Evolutionary conservation across 1,284 basidiomycete species (phyloP).

Genomic region (Rhodotorula sp.): DNA sequence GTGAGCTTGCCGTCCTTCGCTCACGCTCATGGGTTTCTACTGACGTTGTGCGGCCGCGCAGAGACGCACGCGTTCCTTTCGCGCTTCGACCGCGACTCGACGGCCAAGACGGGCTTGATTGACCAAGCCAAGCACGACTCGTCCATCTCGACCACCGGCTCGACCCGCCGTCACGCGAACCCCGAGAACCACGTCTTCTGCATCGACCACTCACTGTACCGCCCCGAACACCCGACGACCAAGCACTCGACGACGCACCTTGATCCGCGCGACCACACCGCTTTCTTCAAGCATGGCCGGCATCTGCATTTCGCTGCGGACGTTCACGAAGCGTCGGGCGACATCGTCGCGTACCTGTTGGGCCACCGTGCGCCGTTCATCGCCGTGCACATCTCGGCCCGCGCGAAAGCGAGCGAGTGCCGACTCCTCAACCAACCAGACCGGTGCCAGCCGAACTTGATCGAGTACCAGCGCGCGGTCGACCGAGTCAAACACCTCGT

Average conservation of each 20-base stretch:
- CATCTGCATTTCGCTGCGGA: constrained; percentile 35
- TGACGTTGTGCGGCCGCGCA: neutral
- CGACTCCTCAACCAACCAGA: constrained; percentile 16
- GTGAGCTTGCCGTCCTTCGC: constrained; percentile 4
- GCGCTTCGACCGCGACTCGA: constrained; percentile 33
- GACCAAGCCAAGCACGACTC: constrained; percentile 35
- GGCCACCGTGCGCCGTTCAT: constrained; percentile 33
- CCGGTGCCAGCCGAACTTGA: constrained; percentile 19
- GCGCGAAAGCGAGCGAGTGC: constrained; percentile 24
- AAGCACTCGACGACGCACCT: constrained; percentile 30
- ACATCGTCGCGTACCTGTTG: constrained; percentile 32
- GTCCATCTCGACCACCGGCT: constrained; percentile 12
- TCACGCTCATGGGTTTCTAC: neutral
- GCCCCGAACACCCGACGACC: constrained; percentile 30
- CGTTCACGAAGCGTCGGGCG: constrained; percentile 29
- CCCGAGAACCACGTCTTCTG: constrained; percentile 40
- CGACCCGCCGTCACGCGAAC: constrained; percentile 7
- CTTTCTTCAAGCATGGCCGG: constrained; percentile 35
- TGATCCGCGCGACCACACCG: constrained; percentile 39
- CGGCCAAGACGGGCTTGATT: constrained; percentile 31
- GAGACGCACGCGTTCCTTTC: constrained; percentile 31
- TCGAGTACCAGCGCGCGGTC: constrained; percentile 31
- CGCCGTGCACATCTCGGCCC: constrained; percentile 35
- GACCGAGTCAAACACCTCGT: constrained; percentile 32
- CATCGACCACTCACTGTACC: constrained; percentile 39